These are phyloP conservation scores for Talaromyces liani DNA, from an alignment of 495 filamentous ascomycete genomes.

Conservation along the genomic window DNA sequence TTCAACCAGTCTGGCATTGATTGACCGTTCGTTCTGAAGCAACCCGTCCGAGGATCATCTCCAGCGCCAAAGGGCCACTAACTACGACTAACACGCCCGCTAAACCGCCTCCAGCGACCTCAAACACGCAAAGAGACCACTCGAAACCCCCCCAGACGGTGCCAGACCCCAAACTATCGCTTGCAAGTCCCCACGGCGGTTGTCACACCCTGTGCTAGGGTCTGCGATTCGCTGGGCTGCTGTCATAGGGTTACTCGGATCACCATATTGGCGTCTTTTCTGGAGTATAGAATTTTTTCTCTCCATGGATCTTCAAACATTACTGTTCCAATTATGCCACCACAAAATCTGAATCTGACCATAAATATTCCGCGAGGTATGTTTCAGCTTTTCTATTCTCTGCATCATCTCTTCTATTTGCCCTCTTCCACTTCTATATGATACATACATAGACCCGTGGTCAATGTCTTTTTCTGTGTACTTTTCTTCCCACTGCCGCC, in stretches of 20 bases:
- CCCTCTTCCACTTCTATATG: neutral
- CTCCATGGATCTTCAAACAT: constrained; percentile 5
- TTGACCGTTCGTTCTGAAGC: neutral
- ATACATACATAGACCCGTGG: neutral
- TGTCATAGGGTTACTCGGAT: neutral
- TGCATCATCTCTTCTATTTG: neutral
- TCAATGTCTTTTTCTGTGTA: neutral
- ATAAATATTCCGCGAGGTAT: constrained; percentile 4
- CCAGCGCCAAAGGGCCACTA: neutral
- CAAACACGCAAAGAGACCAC: neutral
- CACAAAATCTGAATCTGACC: constrained; percentile 4
- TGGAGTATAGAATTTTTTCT: neutral
- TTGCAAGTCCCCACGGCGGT: neutral
- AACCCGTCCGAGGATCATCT: neutral
- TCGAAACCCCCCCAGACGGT: neutral
- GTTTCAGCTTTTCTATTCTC: neutral
- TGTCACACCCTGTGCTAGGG: neutral
- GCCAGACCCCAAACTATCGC: too few species aligned
- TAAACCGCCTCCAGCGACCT: constrained; percentile 1
- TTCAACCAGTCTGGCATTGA: neutral
- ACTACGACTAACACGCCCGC: neutral
- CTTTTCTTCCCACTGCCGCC: neutral
- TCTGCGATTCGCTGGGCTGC: neutral
- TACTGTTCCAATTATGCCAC: neutral
- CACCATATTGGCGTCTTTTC: neutral